Evolutionary conservation across 2,329 filamentous ascomycete species (phyloP).

Genomic region (Microdochium nivale): DNA sequence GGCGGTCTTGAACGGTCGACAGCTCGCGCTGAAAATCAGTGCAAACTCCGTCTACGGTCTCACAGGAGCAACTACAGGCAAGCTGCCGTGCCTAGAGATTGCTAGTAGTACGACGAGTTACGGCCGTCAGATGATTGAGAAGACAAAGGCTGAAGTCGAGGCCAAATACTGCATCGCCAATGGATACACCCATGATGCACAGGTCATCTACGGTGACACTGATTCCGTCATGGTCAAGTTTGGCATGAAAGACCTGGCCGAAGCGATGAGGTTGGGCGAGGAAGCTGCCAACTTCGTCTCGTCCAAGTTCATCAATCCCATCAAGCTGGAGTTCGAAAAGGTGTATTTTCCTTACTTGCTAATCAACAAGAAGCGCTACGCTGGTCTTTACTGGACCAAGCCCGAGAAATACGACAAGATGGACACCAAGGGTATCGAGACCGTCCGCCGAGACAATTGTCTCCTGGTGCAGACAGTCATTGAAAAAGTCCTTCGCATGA

Average conservation of each 20-base stretch:
- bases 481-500: constrained; percentile 91
- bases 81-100: constrained; percentile 88
- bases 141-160: constrained; percentile 94
- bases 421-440: constrained; percentile 99
- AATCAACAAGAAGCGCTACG: constrained; percentile 99
- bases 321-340: constrained; percentile 99
- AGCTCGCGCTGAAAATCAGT: constrained; percentile 90
- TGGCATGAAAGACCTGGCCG: constrained; percentile 74
- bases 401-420: constrained; percentile 97
- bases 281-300: constrained; percentile 87
- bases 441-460: constrained; percentile 93
- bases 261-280: constrained; percentile 91
- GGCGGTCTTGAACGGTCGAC: constrained; percentile 93
- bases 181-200: constrained; percentile 86
- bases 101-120: constrained; percentile 96
- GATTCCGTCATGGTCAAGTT: constrained; percentile 99
- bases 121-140: constrained; percentile 98
- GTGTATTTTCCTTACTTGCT: constrained; percentile 96
- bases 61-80: constrained; percentile 91
- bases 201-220: constrained; percentile 97
- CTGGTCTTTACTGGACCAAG: constrained; percentile 95
- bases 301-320: constrained; percentile 86
- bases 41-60: constrained; percentile 98
- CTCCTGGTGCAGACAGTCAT: constrained; percentile 93
- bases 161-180: constrained; percentile 83